Evolutionary conservation across 495 filamentous ascomycete genomes (phyloP).

Genomic region (Extremus antarcticus): DNA sequence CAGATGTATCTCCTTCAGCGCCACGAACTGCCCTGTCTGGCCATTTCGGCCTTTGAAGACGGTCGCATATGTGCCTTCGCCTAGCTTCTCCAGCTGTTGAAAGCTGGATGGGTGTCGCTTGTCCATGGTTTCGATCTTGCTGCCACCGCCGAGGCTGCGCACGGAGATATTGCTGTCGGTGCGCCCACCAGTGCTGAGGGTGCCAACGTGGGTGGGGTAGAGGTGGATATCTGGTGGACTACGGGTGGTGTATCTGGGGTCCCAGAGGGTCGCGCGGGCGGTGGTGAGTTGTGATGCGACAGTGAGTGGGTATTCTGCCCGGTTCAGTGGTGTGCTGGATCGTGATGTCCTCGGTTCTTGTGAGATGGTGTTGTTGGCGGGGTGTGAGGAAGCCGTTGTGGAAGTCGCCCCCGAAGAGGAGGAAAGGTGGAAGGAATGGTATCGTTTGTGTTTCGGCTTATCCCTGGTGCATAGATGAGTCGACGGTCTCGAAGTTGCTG

Average conservation of each 20-base stretch:
- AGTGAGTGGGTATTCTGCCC: conserved; percentile 19
- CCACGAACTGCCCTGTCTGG: conserved; percentile 46
- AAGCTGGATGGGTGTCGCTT: conserved; percentile 88
- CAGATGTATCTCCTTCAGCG: conserved; percentile 95
- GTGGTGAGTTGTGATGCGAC: conserved; percentile 32
- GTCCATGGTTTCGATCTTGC: conserved; percentile 52
- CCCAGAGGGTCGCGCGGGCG: conserved; percentile 32
- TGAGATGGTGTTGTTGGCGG: background rate
- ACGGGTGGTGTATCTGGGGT: conserved; percentile 28
- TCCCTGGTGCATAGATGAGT: background rate
- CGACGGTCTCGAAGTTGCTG: background rate
- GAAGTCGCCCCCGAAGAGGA: background rate
- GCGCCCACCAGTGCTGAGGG: conserved; percentile 28
- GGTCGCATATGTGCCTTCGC: conserved; percentile 97
- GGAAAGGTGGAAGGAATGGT: background rate
- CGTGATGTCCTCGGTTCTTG: conserved; percentile 11
- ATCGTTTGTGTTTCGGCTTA: too few species aligned
- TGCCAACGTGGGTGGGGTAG: conserved; percentile 30
- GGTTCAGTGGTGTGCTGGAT: conserved; percentile 8
- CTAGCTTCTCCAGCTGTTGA: conserved; percentile 96
- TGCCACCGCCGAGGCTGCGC: conserved; percentile 26
- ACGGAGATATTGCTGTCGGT: conserved; percentile 34
- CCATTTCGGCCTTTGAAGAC: conserved; percentile 43
- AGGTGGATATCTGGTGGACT: conserved; percentile 28
- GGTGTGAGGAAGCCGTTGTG: conserved; percentile 11